These are phyloP conservation scores for Calonectria multiphialidica DNA, from an alignment of 2,329 filamentous ascomycete genomes.

Conservation along the genomic window DNA sequence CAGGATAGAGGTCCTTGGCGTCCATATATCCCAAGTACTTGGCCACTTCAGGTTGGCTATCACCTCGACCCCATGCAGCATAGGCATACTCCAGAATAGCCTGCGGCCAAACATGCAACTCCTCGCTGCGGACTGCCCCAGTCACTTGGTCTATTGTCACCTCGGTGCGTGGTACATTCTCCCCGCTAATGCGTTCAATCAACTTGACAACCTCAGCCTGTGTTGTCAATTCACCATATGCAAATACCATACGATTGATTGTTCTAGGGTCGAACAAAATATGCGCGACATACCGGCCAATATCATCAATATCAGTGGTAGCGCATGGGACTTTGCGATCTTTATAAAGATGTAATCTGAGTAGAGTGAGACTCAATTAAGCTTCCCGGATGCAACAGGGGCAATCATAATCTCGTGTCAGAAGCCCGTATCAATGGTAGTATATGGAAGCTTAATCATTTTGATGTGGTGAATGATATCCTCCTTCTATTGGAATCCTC, in stretches of 20 bases:
- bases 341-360: slow-evolving; percentile 53
- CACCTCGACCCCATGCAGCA: slow-evolving; percentile 51
- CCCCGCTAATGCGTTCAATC: slow-evolving; percentile 61
- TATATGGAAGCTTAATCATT: slow-evolving; percentile 60
- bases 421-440: slow-evolving; percentile 68
- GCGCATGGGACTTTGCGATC: slow-evolving; percentile 58
- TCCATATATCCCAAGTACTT: slow-evolving; percentile 66
- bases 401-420: slow-evolving; percentile 63
- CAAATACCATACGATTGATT: slow-evolving; percentile 61
- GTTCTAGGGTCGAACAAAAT: slow-evolving; percentile 65
- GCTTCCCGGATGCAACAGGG: slow-evolving; percentile 39
- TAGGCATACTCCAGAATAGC: neutral
- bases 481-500: neutral
- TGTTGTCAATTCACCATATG: slow-evolving; percentile 58
- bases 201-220: slow-evolving; percentile 59
- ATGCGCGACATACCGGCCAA: slow-evolving; percentile 62
- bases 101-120: neutral
- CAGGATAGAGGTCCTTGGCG: slow-evolving; percentile 65
- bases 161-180: slow-evolving; percentile 51
- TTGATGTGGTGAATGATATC: neutral
- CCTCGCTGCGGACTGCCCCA: neutral
- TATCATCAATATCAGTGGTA: slow-evolving; percentile 62
- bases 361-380: slow-evolving; percentile 43
- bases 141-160: neutral
- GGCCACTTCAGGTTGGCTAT: slow-evolving; percentile 66